Evolutionary conservation across 2,329 filamentous ascomycete genomes (phyloP).

Genomic region (Cercospora sp.): DNA sequence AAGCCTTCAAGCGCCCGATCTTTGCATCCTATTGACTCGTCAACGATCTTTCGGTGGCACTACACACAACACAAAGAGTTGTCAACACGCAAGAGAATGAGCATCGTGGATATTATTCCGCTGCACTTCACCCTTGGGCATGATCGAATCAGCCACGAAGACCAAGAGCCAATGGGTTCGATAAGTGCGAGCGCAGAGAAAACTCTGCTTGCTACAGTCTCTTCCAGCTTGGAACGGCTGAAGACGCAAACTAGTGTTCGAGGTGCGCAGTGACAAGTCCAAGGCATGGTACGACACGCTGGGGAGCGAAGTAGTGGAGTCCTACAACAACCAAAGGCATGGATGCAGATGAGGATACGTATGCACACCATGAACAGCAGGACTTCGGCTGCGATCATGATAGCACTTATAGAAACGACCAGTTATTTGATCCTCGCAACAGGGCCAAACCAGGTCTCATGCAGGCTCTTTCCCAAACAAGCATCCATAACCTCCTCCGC

Average conservation of each 20-base stretch:
- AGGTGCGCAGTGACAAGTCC: no score
- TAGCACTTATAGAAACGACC: no score
- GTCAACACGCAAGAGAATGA: not conserved
- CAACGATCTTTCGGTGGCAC: no score
- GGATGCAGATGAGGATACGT: not conserved
- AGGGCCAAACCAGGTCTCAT: not conserved
- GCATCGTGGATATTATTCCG: not conserved
- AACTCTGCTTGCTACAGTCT: not conserved
- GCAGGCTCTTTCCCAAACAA: not conserved
- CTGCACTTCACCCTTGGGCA: not conserved
- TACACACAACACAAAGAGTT: no score
- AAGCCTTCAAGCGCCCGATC: not conserved
- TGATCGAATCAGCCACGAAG: not conserved
- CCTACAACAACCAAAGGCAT: no score
- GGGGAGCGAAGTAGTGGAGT: no score
- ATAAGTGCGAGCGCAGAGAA: not conserved
- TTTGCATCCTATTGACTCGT: not conserved
- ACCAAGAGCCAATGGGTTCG: not conserved
- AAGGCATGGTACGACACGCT: no score
- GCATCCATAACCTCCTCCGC: constrained; percentile 7
- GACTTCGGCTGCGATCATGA: no score
- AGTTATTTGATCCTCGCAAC: not conserved
- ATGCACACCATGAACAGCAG: not conserved
- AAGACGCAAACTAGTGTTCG: no score
- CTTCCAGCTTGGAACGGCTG: not conserved